Evolutionary conservation across 2,329 filamentous ascomycete genomes (phyloP), one percentile per base, ranked within the genome.

Genomic region (Knufia petricola): DNA sequence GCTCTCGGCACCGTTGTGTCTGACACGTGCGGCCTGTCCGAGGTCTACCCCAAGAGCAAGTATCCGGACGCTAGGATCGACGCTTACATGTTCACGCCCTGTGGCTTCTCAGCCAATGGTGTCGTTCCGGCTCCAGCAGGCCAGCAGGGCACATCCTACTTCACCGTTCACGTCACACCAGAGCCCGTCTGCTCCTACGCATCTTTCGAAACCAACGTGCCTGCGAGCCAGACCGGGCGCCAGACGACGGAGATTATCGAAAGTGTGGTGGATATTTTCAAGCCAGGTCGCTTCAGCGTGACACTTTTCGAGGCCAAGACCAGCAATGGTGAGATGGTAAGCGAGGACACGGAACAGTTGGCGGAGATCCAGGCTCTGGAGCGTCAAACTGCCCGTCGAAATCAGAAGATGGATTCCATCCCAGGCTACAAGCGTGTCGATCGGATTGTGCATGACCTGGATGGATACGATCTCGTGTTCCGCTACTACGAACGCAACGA

Each of bases 151-250:
- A 84, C 79, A 34, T 88, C 96, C 69, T 98, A 98, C 71, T 98
- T 95, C 69, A 98, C 90, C 1, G 92, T 98, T 20, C 92, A 98
- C 63, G 92, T 98, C 57, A 98, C 92, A 0, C 92, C 92, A 0
- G 92, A 98, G 74, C 87, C 90, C 12, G 82, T 95, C 61, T 98
- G 90, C 73, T 95, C 89, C 3, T 98, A 94, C 65, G 92, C 92
- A 30, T 95, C 88, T 1, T 98, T 98, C 63, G 92, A 98, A 74
- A 96, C 92, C 57, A 98, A 96, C 59, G 90, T 98, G 3, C 92
- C 92, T 1, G 85, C 87, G 21, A 82, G 81, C 3, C 87, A 95
- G 69, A 87, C 80, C 49, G 89, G 89, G 13, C 84, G 89, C 54
- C 85, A 89, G 64, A 95, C 90, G 0, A 81, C 82, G 21, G 90